Evolutionary conservation across 352 stramenopile genomes (phyloP).

Genomic region (Phytophthora ohioensis): DNA sequence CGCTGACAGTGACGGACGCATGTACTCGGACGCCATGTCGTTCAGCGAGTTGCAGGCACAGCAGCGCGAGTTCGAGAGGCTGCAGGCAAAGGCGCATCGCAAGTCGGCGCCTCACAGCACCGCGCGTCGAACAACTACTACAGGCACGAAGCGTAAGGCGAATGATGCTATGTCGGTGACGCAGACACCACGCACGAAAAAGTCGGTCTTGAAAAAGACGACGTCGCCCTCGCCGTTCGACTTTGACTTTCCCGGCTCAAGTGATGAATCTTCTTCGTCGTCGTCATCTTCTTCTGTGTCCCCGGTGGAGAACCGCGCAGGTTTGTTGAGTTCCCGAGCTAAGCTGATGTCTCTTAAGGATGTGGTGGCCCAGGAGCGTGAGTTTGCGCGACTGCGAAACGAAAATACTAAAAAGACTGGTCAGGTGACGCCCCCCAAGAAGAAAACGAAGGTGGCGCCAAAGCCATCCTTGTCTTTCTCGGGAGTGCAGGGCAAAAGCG

Average conservation of each 20-base stretch:
- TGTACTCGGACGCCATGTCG: conserved; percentile 54
- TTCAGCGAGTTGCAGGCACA: conserved; percentile 76
- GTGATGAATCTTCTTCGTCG: conserved; percentile 34
- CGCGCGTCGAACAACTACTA: conserved; percentile 1
- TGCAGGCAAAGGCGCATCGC: conserved; percentile 38
- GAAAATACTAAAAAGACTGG: conserved; percentile 14
- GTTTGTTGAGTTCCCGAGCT: conserved; percentile 5
- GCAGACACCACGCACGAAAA: conserved; percentile 11
- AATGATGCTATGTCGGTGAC: conserved; percentile 1
- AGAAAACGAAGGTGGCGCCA: conserved; percentile 17
- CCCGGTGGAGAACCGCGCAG: conserved; percentile 1
- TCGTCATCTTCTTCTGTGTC: conserved; percentile 18
- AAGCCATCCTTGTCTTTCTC: conserved; percentile 20
- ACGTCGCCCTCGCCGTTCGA: conserved; percentile 36
- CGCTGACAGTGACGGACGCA: conserved; percentile 26
- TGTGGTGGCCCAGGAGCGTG: conserved; percentile 39
- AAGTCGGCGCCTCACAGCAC: conserved; percentile 24
- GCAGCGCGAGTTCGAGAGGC: conserved; percentile 51
- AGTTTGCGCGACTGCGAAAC: conserved; percentile 31
- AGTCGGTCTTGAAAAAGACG: conserved; percentile 35
- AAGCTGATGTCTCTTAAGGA: conserved; percentile 40
- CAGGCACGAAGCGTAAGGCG: conserved; percentile 39
- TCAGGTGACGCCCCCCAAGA: conserved; percentile 1
- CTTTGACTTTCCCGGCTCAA: conserved; percentile 37
- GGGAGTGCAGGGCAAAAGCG: conserved; percentile 4